Percentiles rank a stretch among this genome's conserved stretches.
These are phyloP conservation scores for Phytophthora pini DNA, from an alignment of 352 stramenopile genomes.

Conservation along the genomic window DNA sequence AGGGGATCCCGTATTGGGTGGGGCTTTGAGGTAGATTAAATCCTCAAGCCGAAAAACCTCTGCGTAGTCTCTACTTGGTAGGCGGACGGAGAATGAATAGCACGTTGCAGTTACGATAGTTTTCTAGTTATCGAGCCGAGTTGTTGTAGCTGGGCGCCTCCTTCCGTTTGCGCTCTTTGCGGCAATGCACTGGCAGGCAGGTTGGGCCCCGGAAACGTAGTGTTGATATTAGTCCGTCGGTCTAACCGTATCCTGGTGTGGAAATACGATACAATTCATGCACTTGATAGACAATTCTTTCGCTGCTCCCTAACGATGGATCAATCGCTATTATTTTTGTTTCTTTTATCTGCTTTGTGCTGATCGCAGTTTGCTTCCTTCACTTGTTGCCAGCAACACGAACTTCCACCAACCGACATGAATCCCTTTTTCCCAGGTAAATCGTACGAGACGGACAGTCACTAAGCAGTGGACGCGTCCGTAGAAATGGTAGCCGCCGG, in stretches of 20 bases:
- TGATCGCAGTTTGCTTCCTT: constrained; percentile 4
- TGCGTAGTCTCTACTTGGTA: constrained; percentile 27
- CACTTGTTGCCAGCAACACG: constrained; percentile 29
- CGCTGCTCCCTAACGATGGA: constrained; percentile 3
- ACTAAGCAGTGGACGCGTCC: constrained; percentile 17
- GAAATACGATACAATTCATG: constrained; percentile 18
- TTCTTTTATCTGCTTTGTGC: constrained; percentile 29
- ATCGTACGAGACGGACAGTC: constrained; percentile 16
- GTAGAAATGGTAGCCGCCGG: constrained; percentile 7
- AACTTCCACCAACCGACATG: constrained; percentile 26
- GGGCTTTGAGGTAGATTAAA: constrained; percentile 23
- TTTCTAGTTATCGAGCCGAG: constrained; percentile 11
- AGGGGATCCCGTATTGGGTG: constrained; percentile 16
- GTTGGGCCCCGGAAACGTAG: constrained; percentile 24
- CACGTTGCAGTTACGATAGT: constrained; percentile 31
- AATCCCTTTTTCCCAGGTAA: constrained; percentile 22
- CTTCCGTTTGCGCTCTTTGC: constrained; percentile 17
- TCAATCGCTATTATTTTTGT: constrained; percentile 38
- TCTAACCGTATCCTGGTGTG: constrained; percentile 5
- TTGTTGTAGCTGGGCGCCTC: constrained; percentile 18
- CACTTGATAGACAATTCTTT: background rate
- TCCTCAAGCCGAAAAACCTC: constrained; percentile 14
- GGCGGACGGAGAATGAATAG: constrained; percentile 32
- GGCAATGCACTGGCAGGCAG: constrained; percentile 16
- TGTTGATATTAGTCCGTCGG: constrained; percentile 34